Evolutionary conservation across 192 early-diverging fungal genomes (phyloP).

Genomic region (Oehlia diaphana): DNA sequence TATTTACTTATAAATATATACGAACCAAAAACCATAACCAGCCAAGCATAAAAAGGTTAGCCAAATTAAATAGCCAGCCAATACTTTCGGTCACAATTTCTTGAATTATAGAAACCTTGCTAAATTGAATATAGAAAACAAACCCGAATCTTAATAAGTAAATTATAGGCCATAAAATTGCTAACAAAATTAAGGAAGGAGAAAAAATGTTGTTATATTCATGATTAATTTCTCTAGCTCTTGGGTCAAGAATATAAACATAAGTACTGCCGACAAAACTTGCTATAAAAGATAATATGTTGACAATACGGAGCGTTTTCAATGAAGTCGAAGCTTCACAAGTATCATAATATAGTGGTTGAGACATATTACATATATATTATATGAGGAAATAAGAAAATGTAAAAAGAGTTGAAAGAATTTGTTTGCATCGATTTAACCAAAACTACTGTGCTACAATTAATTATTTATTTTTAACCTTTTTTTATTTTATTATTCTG

Average conservation of each 20-base stretch:
- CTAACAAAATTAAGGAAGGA: neutral
- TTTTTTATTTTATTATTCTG: too few species aligned
- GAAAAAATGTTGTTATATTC: neutral
- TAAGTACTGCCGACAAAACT: neutral
- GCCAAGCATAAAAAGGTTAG: neutral
- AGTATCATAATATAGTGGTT: neutral
- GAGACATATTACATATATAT: neutral
- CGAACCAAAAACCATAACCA: neutral
- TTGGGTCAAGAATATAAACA: neutral
- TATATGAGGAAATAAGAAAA: too few species aligned
- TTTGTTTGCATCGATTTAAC: too few species aligned
- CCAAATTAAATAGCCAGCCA: neutral
- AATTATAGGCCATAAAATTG: neutral
- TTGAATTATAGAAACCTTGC: neutral
- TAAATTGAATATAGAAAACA: neutral
- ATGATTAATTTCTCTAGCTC: neutral
- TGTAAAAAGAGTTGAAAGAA: too few species aligned
- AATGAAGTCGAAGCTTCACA: neutral
- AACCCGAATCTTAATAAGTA: neutral
- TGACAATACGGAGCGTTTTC: neutral
- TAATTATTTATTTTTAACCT: too few species aligned
- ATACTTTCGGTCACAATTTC: neutral
- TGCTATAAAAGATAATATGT: neutral
- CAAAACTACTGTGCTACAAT: too few species aligned
- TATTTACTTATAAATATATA: neutral